Evolutionary conservation across 371 early-diverging fungal genomes (phyloP).

Genomic region (Smittium mucronatum): DNA sequence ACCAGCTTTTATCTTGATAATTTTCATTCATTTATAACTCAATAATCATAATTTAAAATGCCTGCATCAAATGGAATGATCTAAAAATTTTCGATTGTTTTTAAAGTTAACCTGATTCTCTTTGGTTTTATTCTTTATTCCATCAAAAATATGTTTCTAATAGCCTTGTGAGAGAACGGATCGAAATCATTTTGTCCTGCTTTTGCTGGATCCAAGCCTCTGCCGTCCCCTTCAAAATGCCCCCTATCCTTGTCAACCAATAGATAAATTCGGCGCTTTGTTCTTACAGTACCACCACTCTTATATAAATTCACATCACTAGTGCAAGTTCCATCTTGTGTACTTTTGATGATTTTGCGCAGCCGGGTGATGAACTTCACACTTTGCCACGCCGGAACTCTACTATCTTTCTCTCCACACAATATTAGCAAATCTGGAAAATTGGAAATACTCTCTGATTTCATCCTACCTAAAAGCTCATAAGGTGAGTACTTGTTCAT

Average conservation of each 20-base stretch:
- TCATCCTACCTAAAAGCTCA: conserved; percentile 42
- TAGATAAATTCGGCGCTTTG: conserved; percentile 10
- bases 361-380: conserved; percentile 62
- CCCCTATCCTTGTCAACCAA: conserved; percentile 37
- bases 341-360: no score
- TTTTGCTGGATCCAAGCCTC: neutral
- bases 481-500: conserved; percentile 64
- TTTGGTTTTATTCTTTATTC: no score
- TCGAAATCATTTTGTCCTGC: neutral
- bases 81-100: no score
- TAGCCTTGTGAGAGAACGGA: conserved; percentile 3
- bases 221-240: conserved; percentile 38
- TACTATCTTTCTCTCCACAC: conserved; percentile 58
- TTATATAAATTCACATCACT: no score
- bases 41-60: no score
- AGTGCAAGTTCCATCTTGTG: no score
- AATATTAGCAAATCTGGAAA: conserved; percentile 57
- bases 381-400: conserved; percentile 65
- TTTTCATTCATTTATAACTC: no score
- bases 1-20: no score
- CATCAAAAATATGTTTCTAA: conserved; percentile 7
- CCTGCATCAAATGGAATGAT: no score
- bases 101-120: no score
- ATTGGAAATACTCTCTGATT: neutral
- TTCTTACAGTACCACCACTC: neutral